phyloP scores from a whole-genome alignment of 2,329 filamentous ascomycete species.

The Aschersonia sp. region DNA sequence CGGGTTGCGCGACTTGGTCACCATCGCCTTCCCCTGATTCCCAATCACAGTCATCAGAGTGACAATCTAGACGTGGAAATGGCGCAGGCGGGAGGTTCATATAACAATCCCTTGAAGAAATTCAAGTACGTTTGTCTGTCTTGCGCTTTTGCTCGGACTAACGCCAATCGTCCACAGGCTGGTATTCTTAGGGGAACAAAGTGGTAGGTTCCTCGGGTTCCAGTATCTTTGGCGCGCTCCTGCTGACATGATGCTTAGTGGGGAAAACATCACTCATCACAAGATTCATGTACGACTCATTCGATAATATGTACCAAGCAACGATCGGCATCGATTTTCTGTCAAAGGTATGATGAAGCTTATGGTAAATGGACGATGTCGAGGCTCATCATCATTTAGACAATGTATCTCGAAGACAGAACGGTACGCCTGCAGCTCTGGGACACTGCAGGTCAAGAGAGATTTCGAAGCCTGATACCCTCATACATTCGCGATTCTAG shows the following conservation, averaged over 20 bases:
- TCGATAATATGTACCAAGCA: constrained; percentile 99
- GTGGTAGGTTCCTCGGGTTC: constrained; percentile 50
- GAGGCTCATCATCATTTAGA: constrained; percentile 27
- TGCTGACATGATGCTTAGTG: constrained; percentile 39
- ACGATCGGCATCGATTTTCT: constrained; percentile 99
- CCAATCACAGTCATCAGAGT: background rate
- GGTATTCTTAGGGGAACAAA: constrained; percentile 96
- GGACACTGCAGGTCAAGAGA: constrained; percentile 96
- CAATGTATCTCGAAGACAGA: constrained; percentile 98
- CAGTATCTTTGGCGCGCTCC: background rate
- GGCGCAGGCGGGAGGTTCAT: constrained; percentile 73
- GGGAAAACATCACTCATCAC: constrained; percentile 98
- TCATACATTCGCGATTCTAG: constrained; percentile 98
- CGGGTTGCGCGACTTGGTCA: too few species aligned
- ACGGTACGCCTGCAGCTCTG: constrained; percentile 95
- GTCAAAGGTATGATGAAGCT: constrained; percentile 58
- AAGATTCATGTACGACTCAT: constrained; percentile 99
- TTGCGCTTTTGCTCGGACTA: background rate
- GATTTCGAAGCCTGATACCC: constrained; percentile 92
- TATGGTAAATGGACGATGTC: background rate
- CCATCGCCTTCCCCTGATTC: background rate
- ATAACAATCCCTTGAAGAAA: constrained; percentile 99
- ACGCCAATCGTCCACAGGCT: constrained; percentile 39
- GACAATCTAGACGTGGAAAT: constrained; percentile 32
- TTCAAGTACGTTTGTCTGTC: constrained; percentile 60